Evolutionary conservation across 1,284 basidiomycete species (phyloP).

Genomic region (Psilocybe mexicana): DNA sequence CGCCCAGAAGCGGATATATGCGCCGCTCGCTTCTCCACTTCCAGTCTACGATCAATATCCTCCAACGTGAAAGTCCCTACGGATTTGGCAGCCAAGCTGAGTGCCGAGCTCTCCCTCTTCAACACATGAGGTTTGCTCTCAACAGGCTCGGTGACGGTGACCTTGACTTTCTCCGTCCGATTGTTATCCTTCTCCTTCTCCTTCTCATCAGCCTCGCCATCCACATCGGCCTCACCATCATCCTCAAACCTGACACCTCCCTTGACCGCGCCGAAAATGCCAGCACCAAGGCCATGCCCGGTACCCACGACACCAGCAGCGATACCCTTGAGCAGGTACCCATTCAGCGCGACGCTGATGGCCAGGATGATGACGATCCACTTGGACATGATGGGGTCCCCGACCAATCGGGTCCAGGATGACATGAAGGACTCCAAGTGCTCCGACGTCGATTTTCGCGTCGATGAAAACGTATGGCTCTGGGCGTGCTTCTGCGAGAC

Average conservation of each 20-base stretch:
- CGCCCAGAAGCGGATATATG: conserved; percentile 7
- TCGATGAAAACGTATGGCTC: background rate
- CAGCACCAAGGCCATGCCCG: conserved; percentile 29
- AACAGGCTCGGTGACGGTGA: conserved; percentile 18
- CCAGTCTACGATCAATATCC: conserved; percentile 48
- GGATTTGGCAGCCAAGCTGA: conserved; percentile 12
- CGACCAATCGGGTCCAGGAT: conserved; percentile 93
- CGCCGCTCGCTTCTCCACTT: conserved; percentile 23
- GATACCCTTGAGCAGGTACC: conserved; percentile 88
- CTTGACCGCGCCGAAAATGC: conserved; percentile 24
- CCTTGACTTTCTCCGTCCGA: conserved; percentile 1
- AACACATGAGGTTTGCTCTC: conserved; percentile 8
- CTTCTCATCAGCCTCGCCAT: conserved; percentile 14
- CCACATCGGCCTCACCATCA: conserved; percentile 29
- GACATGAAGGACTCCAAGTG: conserved; percentile 85
- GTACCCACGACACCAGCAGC: conserved; percentile 46
- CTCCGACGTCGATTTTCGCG: conserved; percentile 24
- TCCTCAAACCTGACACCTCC: conserved; percentile 53
- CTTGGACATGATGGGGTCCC: conserved; percentile 93
- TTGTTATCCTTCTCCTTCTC: conserved; percentile 6
- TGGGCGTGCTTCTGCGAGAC: conserved; percentile 2
- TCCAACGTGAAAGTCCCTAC: conserved; percentile 48
- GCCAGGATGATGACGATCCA: conserved; percentile 92
- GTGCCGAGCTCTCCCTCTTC: conserved; percentile 18
- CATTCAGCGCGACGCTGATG: conserved; percentile 90